Base-by-base conservation (phyloP, 2,329 filamentous ascomycete species). In the Elsinoe perseae region DNA sequence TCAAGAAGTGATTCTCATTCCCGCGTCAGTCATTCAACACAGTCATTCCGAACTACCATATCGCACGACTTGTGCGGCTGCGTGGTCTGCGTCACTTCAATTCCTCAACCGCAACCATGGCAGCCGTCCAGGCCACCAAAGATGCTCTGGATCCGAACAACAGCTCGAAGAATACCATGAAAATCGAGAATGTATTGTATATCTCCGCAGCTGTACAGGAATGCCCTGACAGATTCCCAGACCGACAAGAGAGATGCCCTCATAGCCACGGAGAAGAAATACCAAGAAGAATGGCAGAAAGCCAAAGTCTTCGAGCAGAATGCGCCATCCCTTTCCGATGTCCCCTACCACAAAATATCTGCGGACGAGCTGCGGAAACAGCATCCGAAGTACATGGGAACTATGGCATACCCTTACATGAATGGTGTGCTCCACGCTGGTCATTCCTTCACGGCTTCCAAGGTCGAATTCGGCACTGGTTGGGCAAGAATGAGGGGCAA, bases 401-500 rank as follows among this genome's bases (percentile, higher is more conserved):
- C 82, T 56, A 86, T 88, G 75, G 84, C 81, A 64, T 88, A 85
- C 65, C 83, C 84, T 20, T 91, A 89, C 71, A 89, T 90, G 85
- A 95, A 95, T 72, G 89, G 89, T 61, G 87, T 67, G n/a, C 63
- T 68, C 3, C 92, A 97, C 68, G 89, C 87, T 28, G 93, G 93
- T 20, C 93, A 98, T 76, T 86, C 84, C 64, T 97, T 98, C 72
- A 93, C 90, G 20, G 84, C 88, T 59, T 87, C 82, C 67, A 98
- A 98, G 74, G 84, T 95, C 64, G 93, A 98, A 73, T 98, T 97
- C 71, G 85, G 84, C 57, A 82, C 86, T 21, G 89, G 92, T 42
- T 91, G 89, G 68, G 85, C 87, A 46, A 81, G 92, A 56, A 95
- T 97, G 89, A 83, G 90, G 70, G 93, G 93, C 67, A 92, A 92